These are phyloP conservation scores for Penicillium robsamsonii DNA, from an alignment of 495 filamentous ascomycete species.

Conservation along the genomic window DNA sequence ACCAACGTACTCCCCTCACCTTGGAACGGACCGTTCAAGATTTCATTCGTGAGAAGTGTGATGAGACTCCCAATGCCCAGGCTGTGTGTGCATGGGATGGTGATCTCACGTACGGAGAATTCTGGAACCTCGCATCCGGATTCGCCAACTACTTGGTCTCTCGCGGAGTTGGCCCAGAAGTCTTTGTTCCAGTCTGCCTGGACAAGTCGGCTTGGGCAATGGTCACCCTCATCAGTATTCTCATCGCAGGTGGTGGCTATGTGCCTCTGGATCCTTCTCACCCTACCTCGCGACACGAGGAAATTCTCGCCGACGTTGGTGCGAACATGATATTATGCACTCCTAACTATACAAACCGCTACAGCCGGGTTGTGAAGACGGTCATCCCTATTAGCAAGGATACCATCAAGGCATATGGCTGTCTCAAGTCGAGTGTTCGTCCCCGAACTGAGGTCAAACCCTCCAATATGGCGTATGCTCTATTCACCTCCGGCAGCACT, in stretches of 20 bases:
- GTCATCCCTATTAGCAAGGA: constrained; percentile 40
- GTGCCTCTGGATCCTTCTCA: constrained; percentile 58
- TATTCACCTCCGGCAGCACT: constrained; percentile 56
- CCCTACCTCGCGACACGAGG: constrained; percentile 46
- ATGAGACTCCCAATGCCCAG: constrained; percentile 31
- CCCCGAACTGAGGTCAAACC: constrained; percentile 13
- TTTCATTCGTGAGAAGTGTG: constrained; percentile 28
- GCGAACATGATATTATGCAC: constrained; percentile 43
- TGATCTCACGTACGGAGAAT: constrained; percentile 39
- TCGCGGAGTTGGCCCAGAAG: constrained; percentile 49
- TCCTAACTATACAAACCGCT: constrained; percentile 30
- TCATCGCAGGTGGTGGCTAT: constrained; percentile 58
- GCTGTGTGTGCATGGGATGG: constrained; percentile 48
- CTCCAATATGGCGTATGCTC: constrained; percentile 39
- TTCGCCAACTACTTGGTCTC: constrained; percentile 39
- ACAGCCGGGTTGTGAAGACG: constrained; percentile 30
- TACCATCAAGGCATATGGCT: constrained; percentile 34
- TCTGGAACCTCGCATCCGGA: constrained; percentile 34
- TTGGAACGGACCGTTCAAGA: constrained; percentile 51
- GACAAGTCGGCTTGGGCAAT: constrained; percentile 56
- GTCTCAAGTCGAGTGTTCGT: constrained; percentile 14
- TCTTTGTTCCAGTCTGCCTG: constrained; percentile 55
- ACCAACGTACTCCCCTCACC: constrained; percentile 23
- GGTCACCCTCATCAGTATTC: constrained; percentile 50
- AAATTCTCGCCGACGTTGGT: constrained; percentile 40